These are phyloP conservation scores for Mitragyna speciosa DNA, from an alignment of 257 asterid genomes.

Conservation along the genomic window DNA sequence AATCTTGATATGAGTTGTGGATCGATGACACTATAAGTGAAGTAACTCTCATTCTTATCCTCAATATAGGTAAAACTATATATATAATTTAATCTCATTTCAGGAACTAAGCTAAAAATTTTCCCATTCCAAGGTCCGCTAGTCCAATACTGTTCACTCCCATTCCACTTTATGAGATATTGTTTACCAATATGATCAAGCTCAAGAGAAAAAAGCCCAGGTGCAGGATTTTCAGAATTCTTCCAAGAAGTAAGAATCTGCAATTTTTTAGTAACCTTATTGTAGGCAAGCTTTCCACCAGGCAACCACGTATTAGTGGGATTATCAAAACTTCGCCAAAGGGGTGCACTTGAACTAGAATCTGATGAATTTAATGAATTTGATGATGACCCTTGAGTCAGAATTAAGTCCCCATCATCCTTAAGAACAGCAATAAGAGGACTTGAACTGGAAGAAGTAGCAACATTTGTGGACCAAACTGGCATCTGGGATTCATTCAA, in stretches of 20 bases:
- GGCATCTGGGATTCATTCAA: slow-evolving; percentile 31
- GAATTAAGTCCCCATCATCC: slow-evolving; percentile 63
- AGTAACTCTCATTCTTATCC: slow-evolving; percentile 38
- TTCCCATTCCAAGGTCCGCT: slow-evolving; percentile 70
- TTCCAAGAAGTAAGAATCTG: slow-evolving; percentile 76
- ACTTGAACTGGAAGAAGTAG: slow-evolving; percentile 23
- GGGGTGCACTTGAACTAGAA: slow-evolving; percentile 13
- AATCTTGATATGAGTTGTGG: slow-evolving; percentile 28
- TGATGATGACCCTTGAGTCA: slow-evolving; percentile 31
- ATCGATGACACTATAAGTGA: slow-evolving; percentile 31
- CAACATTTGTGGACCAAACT: slow-evolving; percentile 59
- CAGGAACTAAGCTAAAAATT: slow-evolving; percentile 57
- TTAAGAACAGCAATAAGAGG: slow-evolving; percentile 51
- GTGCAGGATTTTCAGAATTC: slow-evolving; percentile 69
- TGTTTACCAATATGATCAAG: slow-evolving; percentile 40
- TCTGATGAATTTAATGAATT: slow-evolving; percentile 7
- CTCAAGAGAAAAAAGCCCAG: slow-evolving; percentile 68
- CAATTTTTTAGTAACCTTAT: slow-evolving; percentile 41
- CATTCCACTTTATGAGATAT: slow-evolving; percentile 55
- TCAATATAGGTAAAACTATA: slow-evolving; percentile 34
- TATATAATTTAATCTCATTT: slow-evolving; percentile 30
- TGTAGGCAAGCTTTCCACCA: slow-evolving; percentile 52
- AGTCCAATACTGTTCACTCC: slow-evolving; percentile 47
- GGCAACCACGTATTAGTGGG: slow-evolving; percentile 73
- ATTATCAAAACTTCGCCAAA: slow-evolving; percentile 69